Conservation (phyloP, 2,329 filamentous ascomycete species). For the Zalaria obscura region DNA sequence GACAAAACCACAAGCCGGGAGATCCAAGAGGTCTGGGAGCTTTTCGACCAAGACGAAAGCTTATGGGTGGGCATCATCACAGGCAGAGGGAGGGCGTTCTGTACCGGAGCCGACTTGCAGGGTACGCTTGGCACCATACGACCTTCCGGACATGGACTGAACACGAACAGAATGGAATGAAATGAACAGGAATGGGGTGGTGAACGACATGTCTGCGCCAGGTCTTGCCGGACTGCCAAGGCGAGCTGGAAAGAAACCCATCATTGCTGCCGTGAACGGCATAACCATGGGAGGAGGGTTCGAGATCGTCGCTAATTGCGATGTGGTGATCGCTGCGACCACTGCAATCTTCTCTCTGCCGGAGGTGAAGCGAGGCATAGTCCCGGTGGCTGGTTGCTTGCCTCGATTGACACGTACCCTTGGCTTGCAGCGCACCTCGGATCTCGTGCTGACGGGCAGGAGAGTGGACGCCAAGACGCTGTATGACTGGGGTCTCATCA, state of each 20-base stretch:
- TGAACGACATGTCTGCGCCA: constrained; percentile 14
- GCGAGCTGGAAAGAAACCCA: constrained; percentile 44
- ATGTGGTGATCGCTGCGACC: constrained; percentile 39
- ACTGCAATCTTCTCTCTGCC: constrained; percentile 38
- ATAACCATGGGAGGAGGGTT: constrained; percentile 43
- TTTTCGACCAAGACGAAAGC: constrained; percentile 32
- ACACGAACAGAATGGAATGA: constrained; percentile 13
- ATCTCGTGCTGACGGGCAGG: constrained; percentile 35
- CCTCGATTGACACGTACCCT: constrained; percentile 35
- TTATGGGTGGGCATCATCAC: constrained; percentile 29
- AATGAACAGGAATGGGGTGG: constrained; percentile 10
- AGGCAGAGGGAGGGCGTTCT: constrained; percentile 40
- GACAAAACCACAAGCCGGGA: constrained; percentile 28
- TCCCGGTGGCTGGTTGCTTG: constrained; percentile 37
- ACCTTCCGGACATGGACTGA: not conserved
- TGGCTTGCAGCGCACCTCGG: constrained; percentile 34
- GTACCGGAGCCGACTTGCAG: constrained; percentile 40
- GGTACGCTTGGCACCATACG: constrained; percentile 21
- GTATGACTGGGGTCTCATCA: constrained; percentile 26
- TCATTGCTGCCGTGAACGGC: constrained; percentile 47
- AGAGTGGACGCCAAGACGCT: constrained; percentile 31
- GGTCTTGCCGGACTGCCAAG: constrained; percentile 44
- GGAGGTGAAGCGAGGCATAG: constrained; percentile 41
- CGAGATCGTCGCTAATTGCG: constrained; percentile 42
- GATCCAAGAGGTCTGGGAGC: constrained; percentile 34